Base-by-base conservation (phyloP, 2,329 filamentous ascomycete genomes). In the Aspergillus sp. region DNA sequence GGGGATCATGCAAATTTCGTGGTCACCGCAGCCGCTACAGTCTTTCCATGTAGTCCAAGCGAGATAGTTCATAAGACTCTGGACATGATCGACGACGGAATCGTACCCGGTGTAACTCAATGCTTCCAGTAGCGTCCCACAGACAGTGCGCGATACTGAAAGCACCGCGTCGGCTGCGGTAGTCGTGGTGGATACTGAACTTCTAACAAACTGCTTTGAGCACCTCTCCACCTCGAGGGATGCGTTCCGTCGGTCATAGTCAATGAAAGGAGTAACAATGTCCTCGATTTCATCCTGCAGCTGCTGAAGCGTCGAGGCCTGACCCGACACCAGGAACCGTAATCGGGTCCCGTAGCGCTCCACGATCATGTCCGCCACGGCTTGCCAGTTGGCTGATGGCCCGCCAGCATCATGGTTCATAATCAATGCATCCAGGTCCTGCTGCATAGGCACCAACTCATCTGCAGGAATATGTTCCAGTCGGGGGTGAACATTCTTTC, bases 291-390 rank as follows among this genome's bases (percentile, higher is more conserved):
- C 69, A 2, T 56, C 50, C 6, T 69, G 64, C 37, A 77, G 59
- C 3, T 51, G 45, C 41, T 65, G 52, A 9, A 68, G 43, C 2
- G 64, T 67, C 1, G 55, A 31, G 8, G 72, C 52, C 11, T 65
- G 59, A 4, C 64, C 68, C 3, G 74, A 74, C 1, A 61, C 60
- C 12, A 76, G 61, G 44, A 72, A 72, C 7, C 70, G 66, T 27
- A 92, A 72, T 23, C 85, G 77, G 33, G 82, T 75, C 4, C 81
- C 80, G 64, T 88, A 91, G 1, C 89, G 81, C 4, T 77, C 70
- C 4, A 90, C 78, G 4, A 92, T 76, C 78, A 89, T 81, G 64
- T 93, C 90, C 0, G 82, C 79, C 1, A 89, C 76, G 0, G 75
- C 80, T 67, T 91, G 89, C 90, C 90, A 92, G 64, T 90, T 76